Conservation (phyloP, 225 moss, liverwort and hornwort genomes). For the Pseudoscleropodium purum region DNA sequence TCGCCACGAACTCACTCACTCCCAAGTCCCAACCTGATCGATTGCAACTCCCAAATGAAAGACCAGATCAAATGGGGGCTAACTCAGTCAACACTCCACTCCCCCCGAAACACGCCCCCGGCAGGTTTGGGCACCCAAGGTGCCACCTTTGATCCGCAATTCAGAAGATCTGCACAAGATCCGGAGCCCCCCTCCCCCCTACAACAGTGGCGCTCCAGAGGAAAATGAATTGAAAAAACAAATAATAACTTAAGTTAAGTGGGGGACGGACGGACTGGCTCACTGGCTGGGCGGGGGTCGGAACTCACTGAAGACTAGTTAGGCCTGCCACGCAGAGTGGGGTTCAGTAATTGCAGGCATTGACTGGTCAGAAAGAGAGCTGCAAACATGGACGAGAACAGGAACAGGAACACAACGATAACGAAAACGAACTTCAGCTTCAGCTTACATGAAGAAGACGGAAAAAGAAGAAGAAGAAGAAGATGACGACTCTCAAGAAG, state of each 20-base stretch:
- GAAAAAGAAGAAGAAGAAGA: no score
- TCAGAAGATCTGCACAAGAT: slow-evolving; percentile 12
- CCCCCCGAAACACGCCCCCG: background rate
- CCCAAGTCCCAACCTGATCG: background rate
- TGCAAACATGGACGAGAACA: background rate
- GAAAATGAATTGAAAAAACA: background rate
- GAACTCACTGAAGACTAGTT: background rate
- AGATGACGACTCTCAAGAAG: no score
- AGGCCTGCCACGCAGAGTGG: background rate
- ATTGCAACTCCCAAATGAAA: background rate
- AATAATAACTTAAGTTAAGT: background rate
- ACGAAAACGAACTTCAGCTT: no score
- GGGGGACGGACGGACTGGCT: background rate
- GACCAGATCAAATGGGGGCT: background rate
- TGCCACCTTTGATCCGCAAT: slow-evolving; percentile 5
- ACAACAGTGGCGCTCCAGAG: background rate
- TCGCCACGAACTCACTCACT: background rate
- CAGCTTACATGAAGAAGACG: background rate
- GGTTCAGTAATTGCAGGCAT: slow-evolving; percentile 9
- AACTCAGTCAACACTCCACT: background rate
- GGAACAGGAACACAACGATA: background rate
- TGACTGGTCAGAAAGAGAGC: background rate
- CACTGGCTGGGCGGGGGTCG: background rate
- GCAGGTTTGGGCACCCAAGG: background rate
- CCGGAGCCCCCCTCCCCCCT: background rate